Evolutionary conservation across 2,329 filamentous ascomycete species (phyloP), one percentile per base, ranked within the genome.

Genomic region (Plectosphaerella plurivora): DNA sequence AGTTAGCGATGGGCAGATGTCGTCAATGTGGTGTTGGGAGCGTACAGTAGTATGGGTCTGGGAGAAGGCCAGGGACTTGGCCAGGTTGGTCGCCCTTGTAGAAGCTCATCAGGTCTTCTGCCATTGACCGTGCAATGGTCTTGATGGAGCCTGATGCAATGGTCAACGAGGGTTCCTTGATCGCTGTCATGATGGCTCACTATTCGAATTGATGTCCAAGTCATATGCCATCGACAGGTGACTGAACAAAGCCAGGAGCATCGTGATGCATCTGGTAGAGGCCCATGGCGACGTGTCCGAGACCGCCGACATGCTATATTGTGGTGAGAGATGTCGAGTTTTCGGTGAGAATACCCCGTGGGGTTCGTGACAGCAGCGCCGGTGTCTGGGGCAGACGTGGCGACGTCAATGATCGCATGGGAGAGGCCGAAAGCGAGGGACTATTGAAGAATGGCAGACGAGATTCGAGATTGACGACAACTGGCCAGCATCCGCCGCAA

Each of bases 11-110:
- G 6, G 14, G 37, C 14, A 39, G 16, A 16, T n/a, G 37, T 14
- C 10, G 14, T 14, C 15, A 18, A 7, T 35, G 24, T 37, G n/a
- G 9, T 16, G 33, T 18, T 22, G 51, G 37, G 5, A 35, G 65
- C 75, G 60, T 65, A 79, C 78, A 82, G 62, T 81, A 82, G 55
- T 82, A 81, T 50, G 77, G 78, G 10, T 70, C 61, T 25, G 78
- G 77, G 4, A 82, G 67, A 44, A 81, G 70, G 20, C 79, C 79
- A 8, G 79, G 79, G 4, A 66, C 75, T 16, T 72, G 66, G 37
- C 78, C 79, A 0, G 75, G 75, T 53, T 79, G 61, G 58, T 82
- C 60, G 45, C 80, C 79, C 22, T 61, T 64, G 58, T 77, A 76
- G 56, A 73, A 74, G 12, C 66, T 68, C 66, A 77, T 69, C 5